Evolutionary conservation across 345 rosid genomes (phyloP).

Genomic region (Eutrema heterophyllum): DNA sequence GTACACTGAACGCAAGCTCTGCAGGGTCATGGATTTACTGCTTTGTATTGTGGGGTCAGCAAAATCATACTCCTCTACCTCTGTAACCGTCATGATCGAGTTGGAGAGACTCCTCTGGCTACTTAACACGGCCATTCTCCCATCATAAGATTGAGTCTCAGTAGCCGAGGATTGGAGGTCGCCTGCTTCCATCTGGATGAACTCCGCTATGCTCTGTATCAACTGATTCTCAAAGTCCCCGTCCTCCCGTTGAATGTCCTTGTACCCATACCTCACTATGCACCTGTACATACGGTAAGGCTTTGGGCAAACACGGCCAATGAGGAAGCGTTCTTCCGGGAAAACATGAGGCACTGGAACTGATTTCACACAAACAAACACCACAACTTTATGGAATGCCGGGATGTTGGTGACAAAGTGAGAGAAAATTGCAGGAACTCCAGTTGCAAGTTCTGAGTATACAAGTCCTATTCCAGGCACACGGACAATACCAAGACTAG

Average conservation of each 20-base stretch:
- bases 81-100: conserved; percentile 48
- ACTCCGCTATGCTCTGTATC: conserved; percentile 90
- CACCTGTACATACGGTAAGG: conserved; percentile 94
- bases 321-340: conserved; percentile 90
- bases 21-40: conserved; percentile 70
- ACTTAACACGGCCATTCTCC: conserved; percentile 95
- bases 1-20: conserved; percentile 55
- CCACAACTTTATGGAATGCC: conserved; percentile 84
- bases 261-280: conserved; percentile 92
- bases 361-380: conserved; percentile 93
- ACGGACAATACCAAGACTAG: conserved; percentile 93
- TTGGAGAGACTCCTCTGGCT: conserved; percentile 46
- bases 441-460: conserved; percentile 88
- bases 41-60: conserved; percentile 46
- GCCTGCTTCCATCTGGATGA: conserved; percentile 90
- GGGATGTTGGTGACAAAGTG: conserved; percentile 96
- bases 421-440: conserved; percentile 92
- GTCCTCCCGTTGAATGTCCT: conserved; percentile 78
- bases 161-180: conserved; percentile 51
- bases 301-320: conserved; percentile 92
- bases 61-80: conserved; percentile 41
- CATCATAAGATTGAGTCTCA: conserved; percentile 66
- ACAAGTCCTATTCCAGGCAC: conserved; percentile 95
- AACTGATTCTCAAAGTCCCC: conserved; percentile 79
- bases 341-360: conserved; percentile 86